Conservation (phyloP, 176 grass and related monocot genomes). For the Juncus inflexus region DNA sequence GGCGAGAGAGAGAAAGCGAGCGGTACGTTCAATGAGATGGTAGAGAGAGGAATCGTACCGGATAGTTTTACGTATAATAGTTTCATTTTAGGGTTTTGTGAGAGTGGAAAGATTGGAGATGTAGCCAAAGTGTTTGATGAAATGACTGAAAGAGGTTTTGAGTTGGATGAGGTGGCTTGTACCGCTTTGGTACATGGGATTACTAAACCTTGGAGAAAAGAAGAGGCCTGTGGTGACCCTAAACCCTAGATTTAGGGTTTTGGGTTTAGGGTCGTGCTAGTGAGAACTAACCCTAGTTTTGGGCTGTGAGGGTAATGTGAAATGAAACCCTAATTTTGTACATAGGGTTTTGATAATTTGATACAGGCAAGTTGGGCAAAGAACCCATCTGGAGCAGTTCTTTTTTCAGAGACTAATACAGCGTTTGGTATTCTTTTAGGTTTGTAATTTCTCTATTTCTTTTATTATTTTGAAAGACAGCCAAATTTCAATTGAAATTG, state of each 20-base stretch:
- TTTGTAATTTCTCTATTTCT: not conserved
- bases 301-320: conserved; percentile 3
- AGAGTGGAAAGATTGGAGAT: conserved; percentile 44
- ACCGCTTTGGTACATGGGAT: conserved; percentile 54
- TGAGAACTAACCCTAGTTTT: conserved; percentile 19
- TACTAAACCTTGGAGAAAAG: conserved; percentile 47
- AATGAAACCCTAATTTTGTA: conserved; percentile 4
- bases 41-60: conserved; percentile 54
- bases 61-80: conserved; percentile 63
- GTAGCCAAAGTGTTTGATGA: conserved; percentile 36
- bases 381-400: not conserved
- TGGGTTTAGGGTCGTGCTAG: too few species aligned
- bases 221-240: conserved; percentile 36
- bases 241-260: conserved; percentile 25
- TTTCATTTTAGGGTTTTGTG: conserved; percentile 45
- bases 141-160: conserved; percentile 37
- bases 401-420: not conserved
- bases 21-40: conserved; percentile 74
- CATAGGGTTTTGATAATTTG: not conserved
- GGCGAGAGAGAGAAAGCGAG: conserved; percentile 53
- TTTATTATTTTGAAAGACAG: conserved; percentile 9
- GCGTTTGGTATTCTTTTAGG: not conserved
- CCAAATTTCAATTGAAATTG: not conserved
- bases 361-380: not conserved
- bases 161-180: conserved; percentile 38